Evolutionary conservation across 2,329 filamentous ascomycete species (phyloP).

Genomic region (Pestalotiopsis sp.): DNA sequence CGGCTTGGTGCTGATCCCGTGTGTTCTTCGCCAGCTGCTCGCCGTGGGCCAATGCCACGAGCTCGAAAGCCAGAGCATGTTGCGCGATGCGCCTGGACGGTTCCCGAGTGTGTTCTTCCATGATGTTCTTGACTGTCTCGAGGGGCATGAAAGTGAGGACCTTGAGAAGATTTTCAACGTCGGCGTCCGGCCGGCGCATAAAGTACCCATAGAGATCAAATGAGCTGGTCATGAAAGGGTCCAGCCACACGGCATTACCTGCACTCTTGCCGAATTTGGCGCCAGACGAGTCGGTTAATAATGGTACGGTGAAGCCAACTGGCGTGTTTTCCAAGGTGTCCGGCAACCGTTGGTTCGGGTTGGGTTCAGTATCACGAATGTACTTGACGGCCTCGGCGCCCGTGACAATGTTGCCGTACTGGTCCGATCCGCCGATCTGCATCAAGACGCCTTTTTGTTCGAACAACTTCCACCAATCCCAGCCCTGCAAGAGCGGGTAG

Average conservation of each 20-base stretch:
- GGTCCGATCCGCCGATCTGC: constrained; percentile 93
- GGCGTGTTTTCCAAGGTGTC: constrained; percentile 56
- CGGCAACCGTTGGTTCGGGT: constrained; percentile 43
- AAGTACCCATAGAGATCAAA: constrained; percentile 95
- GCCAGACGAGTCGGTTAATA: constrained; percentile 83
- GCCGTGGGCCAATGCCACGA: constrained; percentile 81
- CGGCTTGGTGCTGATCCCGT: constrained; percentile 53
- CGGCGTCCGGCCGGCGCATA: constrained; percentile 76
- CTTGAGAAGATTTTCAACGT: constrained; percentile 81
- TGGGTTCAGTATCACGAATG: constrained; percentile 62
- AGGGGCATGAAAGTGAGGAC: constrained; percentile 88
- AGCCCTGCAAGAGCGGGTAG: constrained; percentile 91
- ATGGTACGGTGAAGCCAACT: constrained; percentile 86
- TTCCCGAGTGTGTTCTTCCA: constrained; percentile 68
- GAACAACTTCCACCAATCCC: constrained; percentile 95
- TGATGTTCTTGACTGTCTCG: constrained; percentile 65
- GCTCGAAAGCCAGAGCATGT: constrained; percentile 80
- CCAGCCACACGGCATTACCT: constrained; percentile 93
- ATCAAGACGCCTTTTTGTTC: constrained; percentile 68
- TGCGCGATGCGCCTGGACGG: constrained; percentile 78
- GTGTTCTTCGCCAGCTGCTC: constrained; percentile 63
- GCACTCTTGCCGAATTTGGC: constrained; percentile 94
- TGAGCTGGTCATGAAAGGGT: constrained; percentile 74
- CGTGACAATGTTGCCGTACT: constrained; percentile 93
- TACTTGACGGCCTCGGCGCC: constrained; percentile 85